These are phyloP conservation scores for Tremella yokohamensis DNA, from an alignment of 768 basidiomycete species.

Conservation along the genomic window DNA sequence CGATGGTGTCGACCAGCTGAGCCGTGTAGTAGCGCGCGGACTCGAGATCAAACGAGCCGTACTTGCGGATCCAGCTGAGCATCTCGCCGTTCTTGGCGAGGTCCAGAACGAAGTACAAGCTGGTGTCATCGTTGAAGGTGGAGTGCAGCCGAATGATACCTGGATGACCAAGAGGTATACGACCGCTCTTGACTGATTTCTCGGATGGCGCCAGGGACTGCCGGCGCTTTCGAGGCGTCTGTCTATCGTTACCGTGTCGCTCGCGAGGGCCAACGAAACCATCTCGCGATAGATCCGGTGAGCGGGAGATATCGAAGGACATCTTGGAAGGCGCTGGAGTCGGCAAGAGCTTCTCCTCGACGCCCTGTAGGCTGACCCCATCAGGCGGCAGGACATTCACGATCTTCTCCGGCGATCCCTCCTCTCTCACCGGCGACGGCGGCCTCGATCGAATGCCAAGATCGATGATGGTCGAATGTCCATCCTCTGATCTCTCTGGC, in stretches of 20 bases:
- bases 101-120: slow-evolving; percentile 54
- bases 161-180: slow-evolving; percentile 32
- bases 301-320: no score
- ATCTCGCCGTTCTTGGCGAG: slow-evolving; percentile 54
- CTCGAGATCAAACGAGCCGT: slow-evolving; percentile 78
- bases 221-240: slow-evolving; percentile 21
- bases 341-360: no score
- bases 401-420: not conserved
- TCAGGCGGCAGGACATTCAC: no score
- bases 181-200: slow-evolving; percentile 24
- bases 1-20: slow-evolving; percentile 80
- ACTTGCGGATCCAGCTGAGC: slow-evolving; percentile 51
- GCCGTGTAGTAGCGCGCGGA: slow-evolving; percentile 83
- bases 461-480: slow-evolving; percentile 1
- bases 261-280: not conserved
- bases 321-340: no score
- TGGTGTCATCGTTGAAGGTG: slow-evolving; percentile 47
- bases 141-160: slow-evolving; percentile 46
- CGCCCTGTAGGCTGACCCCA: no score
- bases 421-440: slow-evolving; percentile 32
- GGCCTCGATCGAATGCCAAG: slow-evolving; percentile 19
- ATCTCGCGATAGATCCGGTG: slow-evolving; percentile 12
- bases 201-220: slow-evolving; percentile 32
- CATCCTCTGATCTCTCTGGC: slow-evolving; percentile 34
- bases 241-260: no score